phyloP scores from a whole-genome alignment of 306 rosid species.

The Casuarina glauca region DNA sequence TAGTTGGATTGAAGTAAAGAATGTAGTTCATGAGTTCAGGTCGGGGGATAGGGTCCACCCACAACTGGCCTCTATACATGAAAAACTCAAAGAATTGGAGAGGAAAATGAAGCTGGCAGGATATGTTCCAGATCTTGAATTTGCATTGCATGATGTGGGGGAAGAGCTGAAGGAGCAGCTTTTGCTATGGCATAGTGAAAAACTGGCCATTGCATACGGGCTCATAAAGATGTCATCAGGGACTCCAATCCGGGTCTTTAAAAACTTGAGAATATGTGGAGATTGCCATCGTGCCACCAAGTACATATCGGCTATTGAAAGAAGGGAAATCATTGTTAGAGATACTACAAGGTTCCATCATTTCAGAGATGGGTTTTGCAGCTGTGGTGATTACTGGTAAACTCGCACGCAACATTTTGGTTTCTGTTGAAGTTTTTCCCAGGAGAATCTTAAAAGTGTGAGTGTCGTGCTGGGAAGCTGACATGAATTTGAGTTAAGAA shows the following conservation, averaged over 20 bases:
- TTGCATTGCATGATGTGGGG: constrained; percentile 84
- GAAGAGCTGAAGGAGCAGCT: constrained; percentile 78
- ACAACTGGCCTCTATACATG: constrained; percentile 58
- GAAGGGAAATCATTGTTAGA: constrained; percentile 75
- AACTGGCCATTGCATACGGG: constrained; percentile 81
- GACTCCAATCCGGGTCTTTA: constrained; percentile 67
- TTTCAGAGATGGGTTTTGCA: constrained; percentile 76
- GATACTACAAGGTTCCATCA: constrained; percentile 89
- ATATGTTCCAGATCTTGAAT: constrained; percentile 76
- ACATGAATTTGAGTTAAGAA: not conserved
- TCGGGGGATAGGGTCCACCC: constrained; percentile 75
- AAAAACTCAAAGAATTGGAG: constrained; percentile 56
- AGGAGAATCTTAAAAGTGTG: not conserved
- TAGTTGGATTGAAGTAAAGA: constrained; percentile 82
- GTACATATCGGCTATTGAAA: constrained; percentile 77
- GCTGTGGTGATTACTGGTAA: constrained; percentile 85
- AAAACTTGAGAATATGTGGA: constrained; percentile 86
- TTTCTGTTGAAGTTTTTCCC: not conserved
- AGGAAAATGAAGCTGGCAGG: constrained; percentile 79
- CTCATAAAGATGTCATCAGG: constrained; percentile 58
- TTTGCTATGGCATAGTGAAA: constrained; percentile 80
- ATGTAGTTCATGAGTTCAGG: constrained; percentile 70
- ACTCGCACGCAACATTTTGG: not conserved
- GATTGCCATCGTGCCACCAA: constrained; percentile 81
- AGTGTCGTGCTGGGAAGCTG: not conserved